Evolutionary conservation across 2,329 filamentous ascomycete genomes (phyloP).

Genomic region (Chaetomium globosum): DNA sequence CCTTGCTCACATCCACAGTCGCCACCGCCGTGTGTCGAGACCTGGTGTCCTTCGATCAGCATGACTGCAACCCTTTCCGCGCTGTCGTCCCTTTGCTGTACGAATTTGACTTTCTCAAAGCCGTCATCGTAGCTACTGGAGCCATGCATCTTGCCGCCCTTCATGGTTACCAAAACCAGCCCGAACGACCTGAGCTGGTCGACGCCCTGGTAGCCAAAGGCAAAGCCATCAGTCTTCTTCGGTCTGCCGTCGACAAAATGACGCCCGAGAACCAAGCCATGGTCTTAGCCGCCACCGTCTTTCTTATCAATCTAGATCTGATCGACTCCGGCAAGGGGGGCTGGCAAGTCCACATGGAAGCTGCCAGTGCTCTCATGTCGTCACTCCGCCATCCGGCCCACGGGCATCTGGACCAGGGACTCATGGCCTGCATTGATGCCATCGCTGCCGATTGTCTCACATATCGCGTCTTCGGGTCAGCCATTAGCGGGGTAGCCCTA

Average conservation of each 20-base stretch:
- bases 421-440: conserved; percentile 48
- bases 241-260: conserved; percentile 45
- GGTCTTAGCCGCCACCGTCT: conserved; percentile 51
- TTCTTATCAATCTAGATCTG: conserved; percentile 55
- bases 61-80: conserved; percentile 52
- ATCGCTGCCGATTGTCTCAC: conserved; percentile 54
- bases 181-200: conserved; percentile 40
- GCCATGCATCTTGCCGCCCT: conserved; percentile 53
- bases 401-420: conserved; percentile 33
- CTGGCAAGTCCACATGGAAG: conserved; percentile 53
- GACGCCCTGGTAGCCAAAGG: conserved; percentile 53
- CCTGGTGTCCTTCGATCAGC: conserved; percentile 52
- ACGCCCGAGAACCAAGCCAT: conserved; percentile 42
- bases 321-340: conserved; percentile 53
- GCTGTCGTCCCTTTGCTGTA: conserved; percentile 48
- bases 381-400: conserved; percentile 39
- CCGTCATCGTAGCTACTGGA: conserved; percentile 53
- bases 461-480: conserved; percentile 52
- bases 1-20: conserved; percentile 38
- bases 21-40: conserved; percentile 56
- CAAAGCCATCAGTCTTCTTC: conserved; percentile 49
- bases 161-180: conserved; percentile 41
- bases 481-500: conserved; percentile 43
- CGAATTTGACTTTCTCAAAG: conserved; percentile 48
- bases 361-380: conserved; percentile 50